Evolutionary conservation across 768 basidiomycete species (phyloP).

Genomic region (Tylopilus sp.): DNA sequence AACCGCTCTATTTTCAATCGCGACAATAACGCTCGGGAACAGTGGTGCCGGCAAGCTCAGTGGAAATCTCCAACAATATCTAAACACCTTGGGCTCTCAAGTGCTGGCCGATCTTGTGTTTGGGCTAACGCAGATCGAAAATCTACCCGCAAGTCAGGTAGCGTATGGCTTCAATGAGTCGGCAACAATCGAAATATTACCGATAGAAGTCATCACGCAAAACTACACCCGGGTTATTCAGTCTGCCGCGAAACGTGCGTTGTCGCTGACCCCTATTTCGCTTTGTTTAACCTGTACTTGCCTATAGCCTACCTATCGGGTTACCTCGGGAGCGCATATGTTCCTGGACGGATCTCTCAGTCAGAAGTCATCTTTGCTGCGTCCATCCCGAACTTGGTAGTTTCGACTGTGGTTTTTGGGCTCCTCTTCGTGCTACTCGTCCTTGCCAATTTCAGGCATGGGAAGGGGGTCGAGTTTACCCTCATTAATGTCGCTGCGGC

Average conservation of each 20-base stretch:
- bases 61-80: background rate
- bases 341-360: constrained; percentile 27
- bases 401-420: constrained; percentile 22
- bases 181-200: constrained; percentile 1
- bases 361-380: constrained; percentile 22
- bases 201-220: constrained; percentile 15
- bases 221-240: constrained; percentile 20
- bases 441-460: constrained; percentile 21
- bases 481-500: constrained; percentile 22
- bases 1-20: constrained; percentile 21
- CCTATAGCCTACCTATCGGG: constrained; percentile 17
- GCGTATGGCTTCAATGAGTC: background rate
- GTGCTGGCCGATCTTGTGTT: constrained; percentile 21
- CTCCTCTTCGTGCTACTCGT: constrained; percentile 21
- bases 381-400: constrained; percentile 26
- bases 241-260: constrained; percentile 20
- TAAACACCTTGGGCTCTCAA: constrained; percentile 9
- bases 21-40: constrained; percentile 6
- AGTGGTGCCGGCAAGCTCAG: constrained; percentile 1
- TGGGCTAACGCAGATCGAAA: constrained; percentile 12
- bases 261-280: background rate
- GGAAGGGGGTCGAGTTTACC: constrained; percentile 23
- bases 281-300: background rate
- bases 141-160: constrained; percentile 1
- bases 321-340: constrained; percentile 25